Evolutionary conservation across 352 stramenopile species (phyloP).

Genomic region (Globisporangium nodosum): DNA sequence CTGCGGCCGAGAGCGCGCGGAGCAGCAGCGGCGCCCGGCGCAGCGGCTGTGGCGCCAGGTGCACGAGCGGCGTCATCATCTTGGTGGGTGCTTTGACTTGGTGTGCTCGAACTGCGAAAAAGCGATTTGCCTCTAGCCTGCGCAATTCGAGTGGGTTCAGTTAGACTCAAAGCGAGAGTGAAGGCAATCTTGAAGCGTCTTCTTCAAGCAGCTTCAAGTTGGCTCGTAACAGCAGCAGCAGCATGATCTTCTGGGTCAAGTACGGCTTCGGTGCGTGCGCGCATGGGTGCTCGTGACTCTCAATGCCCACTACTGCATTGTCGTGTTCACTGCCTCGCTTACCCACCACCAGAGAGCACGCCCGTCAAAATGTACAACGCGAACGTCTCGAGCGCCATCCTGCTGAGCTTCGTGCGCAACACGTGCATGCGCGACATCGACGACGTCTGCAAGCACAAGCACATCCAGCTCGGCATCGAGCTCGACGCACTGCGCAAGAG

Average conservation of each 20-base stretch:
- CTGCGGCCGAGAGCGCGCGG: constrained; percentile 1
- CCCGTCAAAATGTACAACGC: constrained; percentile 73
- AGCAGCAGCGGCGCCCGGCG: neutral
- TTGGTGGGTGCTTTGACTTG: neutral
- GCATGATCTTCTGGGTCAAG: constrained; percentile 77
- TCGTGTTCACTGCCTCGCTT: neutral
- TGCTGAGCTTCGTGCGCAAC: constrained; percentile 66
- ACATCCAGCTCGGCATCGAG: constrained; percentile 70
- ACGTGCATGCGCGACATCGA: constrained; percentile 62
- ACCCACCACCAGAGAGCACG: constrained; percentile 29
- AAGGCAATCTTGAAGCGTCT: neutral
- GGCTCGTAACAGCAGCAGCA: neutral
- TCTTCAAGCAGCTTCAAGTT: no score
- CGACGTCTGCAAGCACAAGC: constrained; percentile 71
- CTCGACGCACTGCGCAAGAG: constrained; percentile 49
- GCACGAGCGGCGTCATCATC: neutral
- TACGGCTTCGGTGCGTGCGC: constrained; percentile 70
- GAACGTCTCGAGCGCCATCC: constrained; percentile 63
- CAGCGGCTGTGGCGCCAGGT: no score
- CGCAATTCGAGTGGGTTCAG: no score
- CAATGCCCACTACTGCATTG: neutral
- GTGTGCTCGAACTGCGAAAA: neutral
- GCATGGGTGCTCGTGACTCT: neutral
- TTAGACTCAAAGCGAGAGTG: no score
- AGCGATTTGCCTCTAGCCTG: neutral